Evolutionary conservation across 768 basidiomycete genomes (phyloP), one percentile per base, ranked within the genome.

Genomic region (Favolaschia claudopus): DNA sequence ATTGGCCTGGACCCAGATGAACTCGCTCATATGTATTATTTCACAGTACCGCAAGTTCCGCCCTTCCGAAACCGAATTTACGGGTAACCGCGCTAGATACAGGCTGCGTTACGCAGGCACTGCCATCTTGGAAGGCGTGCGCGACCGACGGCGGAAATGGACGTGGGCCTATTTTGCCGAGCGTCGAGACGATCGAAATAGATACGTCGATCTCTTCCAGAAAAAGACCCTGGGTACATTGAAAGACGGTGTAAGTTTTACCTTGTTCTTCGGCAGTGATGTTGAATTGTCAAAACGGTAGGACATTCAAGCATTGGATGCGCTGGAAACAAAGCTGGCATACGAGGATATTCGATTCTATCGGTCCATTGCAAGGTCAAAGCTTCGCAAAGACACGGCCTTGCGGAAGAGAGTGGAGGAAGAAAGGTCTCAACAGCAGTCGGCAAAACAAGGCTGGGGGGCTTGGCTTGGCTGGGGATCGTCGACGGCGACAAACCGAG

Each of bases 281-380:
- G 37, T 31, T 45, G 20, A 17, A 40, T 55, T 27, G 17, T 46
- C 29, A 34, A 62, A 33, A 58, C 20, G 27, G n/a, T 34, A 91
- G 89, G 88, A 89, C 55, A 51, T 73, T 33, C 69, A 73, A 62
- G 76, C 69, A 7, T 76, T 96, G 28, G 83, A 88, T 42, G 78
- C 74, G 1, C 76, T 99, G 53, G 97, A 99, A 72, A 78, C 72
- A 63, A 94, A 93, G 70, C 81, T 99, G 27, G 83, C 88, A 0
- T 99, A 98, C 65, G 94, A 96, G 72, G 97, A 99, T 68, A 89
- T 99, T 47, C 89, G 96, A 4, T 97, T 98, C 76, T 99, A 99
- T 76, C 88, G 97, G 29, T 98, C 95, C 4, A 93, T 99, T 59
- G 93, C 95, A 0, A 88, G 93, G 25, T 94, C 94, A 3, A 87